Conservation (phyloP, 129 eudicot species). For the Pulicaria dysenterica region DNA sequence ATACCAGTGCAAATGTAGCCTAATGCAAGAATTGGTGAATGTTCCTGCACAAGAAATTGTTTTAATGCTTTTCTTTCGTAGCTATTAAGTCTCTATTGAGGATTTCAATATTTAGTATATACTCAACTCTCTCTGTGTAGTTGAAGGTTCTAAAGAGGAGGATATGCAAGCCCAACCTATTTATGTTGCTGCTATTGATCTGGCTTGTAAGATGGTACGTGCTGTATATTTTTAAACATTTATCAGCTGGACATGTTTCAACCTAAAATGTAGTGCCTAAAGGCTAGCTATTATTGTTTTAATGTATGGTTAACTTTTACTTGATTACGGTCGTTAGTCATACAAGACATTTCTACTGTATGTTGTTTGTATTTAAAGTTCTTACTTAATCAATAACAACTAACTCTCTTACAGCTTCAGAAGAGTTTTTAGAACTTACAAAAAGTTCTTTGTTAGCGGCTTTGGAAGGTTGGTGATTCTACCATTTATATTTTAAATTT, state of each 20-base stretch:
- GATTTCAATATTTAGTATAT: neutral
- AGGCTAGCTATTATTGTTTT: neutral
- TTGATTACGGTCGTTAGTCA: neutral
- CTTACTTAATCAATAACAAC: neutral
- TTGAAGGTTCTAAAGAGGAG: conserved; percentile 77
- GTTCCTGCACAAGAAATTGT: neutral
- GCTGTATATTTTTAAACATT: conserved; percentile 12
- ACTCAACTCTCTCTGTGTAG: conserved; percentile 45
- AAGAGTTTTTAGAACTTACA: conserved; percentile 92
- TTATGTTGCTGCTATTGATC: conserved; percentile 93
- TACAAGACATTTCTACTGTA: neutral
- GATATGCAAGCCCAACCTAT: conserved; percentile 94
- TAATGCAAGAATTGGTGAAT: neutral
- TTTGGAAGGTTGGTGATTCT: conserved; percentile 73
- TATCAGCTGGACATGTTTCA: conserved; percentile 4
- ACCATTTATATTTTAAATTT: conserved; percentile 18
- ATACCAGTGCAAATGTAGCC: neutral
- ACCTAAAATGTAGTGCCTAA: neutral
- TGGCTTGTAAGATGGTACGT: conserved; percentile 72
- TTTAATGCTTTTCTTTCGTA: neutral
- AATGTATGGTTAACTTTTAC: neutral
- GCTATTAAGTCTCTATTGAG: neutral
- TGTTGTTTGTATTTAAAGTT: neutral
- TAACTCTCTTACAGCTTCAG: conserved; percentile 66
- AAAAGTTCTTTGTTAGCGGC: conserved; percentile 98